Base-by-base conservation (phyloP, 2,329 filamentous ascomycete species). In the Fusarium equiseti region DNA sequence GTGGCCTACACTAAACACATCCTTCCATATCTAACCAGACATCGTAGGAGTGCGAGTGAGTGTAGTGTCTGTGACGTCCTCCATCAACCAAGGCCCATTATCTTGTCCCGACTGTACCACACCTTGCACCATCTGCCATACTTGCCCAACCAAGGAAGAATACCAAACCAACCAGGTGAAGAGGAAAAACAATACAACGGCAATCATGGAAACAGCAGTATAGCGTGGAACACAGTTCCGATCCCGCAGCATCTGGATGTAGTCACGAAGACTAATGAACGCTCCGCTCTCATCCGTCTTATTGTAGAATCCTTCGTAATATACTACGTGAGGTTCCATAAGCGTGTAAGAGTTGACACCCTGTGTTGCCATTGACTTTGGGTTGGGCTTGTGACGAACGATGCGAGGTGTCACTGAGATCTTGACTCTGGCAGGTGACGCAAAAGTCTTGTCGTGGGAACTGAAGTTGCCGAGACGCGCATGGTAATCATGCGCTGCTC, bases 391-490 rank as follows among this genome's bases (percentile, higher is more conserved):
- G 63, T 75, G 57, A 15, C 71, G 73, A 44, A 68, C 48, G 24
- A 80, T 73, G 22, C 64, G 63, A 6, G 79, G 79, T 2, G 66
- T 63, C 4, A 76, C 71, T 4, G 74, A 75, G n/a, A 81, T 77
- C 63, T 79, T 79, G 35, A 80, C 73, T n/a, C 79, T 74, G 9
- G 76, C 70, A 29, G 53, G 29, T 42, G 57, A 72, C 5, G 46
- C 29, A 15, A 63, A 54, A 16, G 20, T 38, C 8, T 48, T 38
- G 1, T 29, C n/a, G 4, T 40, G 40, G 35, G 56, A 42, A 8
- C n/a, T 49, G 13, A 52, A 49, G 6, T 50, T 46, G 4, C 12
- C 20, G 20, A 50, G 10, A 29, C 53, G 43, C 43, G 63, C 31
- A 7, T 69, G 59, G 31, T 70, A 43, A 11, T 31, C 46, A 24